Evolutionary conservation across 805 yeast genomes (phyloP).

Genomic region (Kluyveromyces siamensis): DNA sequence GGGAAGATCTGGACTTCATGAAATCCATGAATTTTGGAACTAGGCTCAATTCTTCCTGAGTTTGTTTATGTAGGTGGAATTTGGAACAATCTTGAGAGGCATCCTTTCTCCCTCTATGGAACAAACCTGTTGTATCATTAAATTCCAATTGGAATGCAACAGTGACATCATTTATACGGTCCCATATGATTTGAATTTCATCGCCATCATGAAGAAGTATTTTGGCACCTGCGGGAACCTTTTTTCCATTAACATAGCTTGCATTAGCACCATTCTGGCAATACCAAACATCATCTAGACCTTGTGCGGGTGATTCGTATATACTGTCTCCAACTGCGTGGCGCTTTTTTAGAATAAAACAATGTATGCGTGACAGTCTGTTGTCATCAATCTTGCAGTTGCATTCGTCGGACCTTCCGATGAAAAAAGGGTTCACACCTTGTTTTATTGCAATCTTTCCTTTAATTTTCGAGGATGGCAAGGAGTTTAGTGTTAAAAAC

Average conservation of each 20-base stretch:
- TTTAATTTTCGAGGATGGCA: constrained; percentile 36
- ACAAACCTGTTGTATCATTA: constrained; percentile 56
- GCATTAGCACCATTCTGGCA: constrained; percentile 74
- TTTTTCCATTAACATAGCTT: constrained; percentile 55
- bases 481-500: constrained; percentile 51
- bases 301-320: constrained; percentile 65
- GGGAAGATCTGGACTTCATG: constrained; percentile 7
- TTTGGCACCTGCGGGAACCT: constrained; percentile 55
- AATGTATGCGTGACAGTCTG: constrained; percentile 78
- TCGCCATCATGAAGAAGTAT: constrained; percentile 57
- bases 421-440: constrained; percentile 53
- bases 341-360: constrained; percentile 54
- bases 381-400: constrained; percentile 59
- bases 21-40: constrained; percentile 15
- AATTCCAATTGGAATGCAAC: constrained; percentile 47
- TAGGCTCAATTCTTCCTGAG: constrained; percentile 17
- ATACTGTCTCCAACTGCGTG: constrained; percentile 51
- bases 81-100: constrained; percentile 7
- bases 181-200: constrained; percentile 54
- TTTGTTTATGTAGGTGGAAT: constrained; percentile 14
- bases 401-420: constrained; percentile 65
- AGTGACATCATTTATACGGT: constrained; percentile 40
- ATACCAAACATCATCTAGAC: constrained; percentile 69
- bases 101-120: constrained; percentile 36
- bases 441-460: constrained; percentile 53